Evolutionary conservation across 768 basidiomycete genomes (phyloP), one percentile per base, ranked within the genome.

Genomic region (Tricholoma sp.): DNA sequence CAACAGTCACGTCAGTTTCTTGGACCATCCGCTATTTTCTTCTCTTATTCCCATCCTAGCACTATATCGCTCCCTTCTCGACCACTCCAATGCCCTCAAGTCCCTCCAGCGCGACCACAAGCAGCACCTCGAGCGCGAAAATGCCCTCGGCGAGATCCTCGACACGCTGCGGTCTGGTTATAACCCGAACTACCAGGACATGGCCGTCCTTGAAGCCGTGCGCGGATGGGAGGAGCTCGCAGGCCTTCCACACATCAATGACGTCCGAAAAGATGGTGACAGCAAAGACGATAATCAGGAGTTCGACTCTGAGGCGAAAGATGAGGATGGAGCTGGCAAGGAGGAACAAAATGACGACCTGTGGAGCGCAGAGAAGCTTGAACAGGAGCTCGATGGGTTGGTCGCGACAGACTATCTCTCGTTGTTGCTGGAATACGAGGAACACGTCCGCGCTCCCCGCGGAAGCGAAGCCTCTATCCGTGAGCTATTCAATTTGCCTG

Each of bases 181-280:
- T 74, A 99, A 99, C 69, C 96, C 96, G 14, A 99, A 99, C 70
- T 98, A 98, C 72, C 95, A 98, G 69, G 96, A 99, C 68, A 98
- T 99, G 96, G 94, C 94, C 2, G 96, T 98, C 50, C 82, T 97
- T 27, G 95, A 96, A 63, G 95, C 96, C 16, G 94, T 98, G 14
- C 85, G 94, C 49, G 95, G 94, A 12, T 98, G 91, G 86, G 91
- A 94, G 67, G 85, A 80, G 43, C 77, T 85, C 7, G 84, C 87
- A 11, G 80, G 81, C 1, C 71, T 89, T 18, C 85, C 85, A 1
- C 88, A 88, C 56, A 86, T 89, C 66, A 85, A 86, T 59, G 86
- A 89, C 50, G 79, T 81, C 7, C 80, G 76, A 24, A 84, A 84
- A 63, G 80, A 78, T 7, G 47, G 7, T 16, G 68, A 68, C n/a